Evolutionary conservation across 1,139 yeast species (phyloP), one percentile per base, ranked within the genome.

Genomic region (Protomyces gravidus): DNA sequence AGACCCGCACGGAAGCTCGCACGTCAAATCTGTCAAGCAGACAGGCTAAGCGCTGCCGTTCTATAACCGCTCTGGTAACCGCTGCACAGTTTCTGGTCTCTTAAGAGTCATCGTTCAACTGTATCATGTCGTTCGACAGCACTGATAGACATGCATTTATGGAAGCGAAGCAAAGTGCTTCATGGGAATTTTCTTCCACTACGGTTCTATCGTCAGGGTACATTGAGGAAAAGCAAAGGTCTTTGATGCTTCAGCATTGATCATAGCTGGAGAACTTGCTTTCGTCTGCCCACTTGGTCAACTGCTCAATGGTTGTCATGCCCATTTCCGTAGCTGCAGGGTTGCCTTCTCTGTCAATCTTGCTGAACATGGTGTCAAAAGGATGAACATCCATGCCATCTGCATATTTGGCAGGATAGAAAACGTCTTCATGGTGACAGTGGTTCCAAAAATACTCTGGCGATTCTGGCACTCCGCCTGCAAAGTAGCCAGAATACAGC

Each of bases 361-460:
- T 52, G 45, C 33, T 42, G 26, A 52, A 52, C 50, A 52, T 25
- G 27, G 50, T 42, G 50, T 52, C 57, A 30, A 45, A 52, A 2
- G 57, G 57, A 32, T 52, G 57, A 6, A 27, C 50, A 25, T 52
- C 57, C 57, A 52, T 45, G 7, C 57, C 57, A 13, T 27, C 47
- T 4, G 36, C 36, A 28, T 52, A 28, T 17, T 28, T 11, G 25
- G 11, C 15, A 19, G 56, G 49, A 26, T 23, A 36, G 21, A 33
- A 36, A 15, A 50, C 28, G 45, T 50, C 55, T 33, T 21, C 9
- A 15, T 50, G 25, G 45, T 19, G 23, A 46, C 55, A 50, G n/a
- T 33, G 28, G 7, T 36, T 48, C 56, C 56, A 51, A 42, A 26
- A 51, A 7, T 13, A 30, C n/a, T 30, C 36, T 17, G 17, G 17